These are phyloP conservation scores for Entoloma clypeatum DNA, from an alignment of 1,284 basidiomycete genomes.

Conservation along the genomic window DNA sequence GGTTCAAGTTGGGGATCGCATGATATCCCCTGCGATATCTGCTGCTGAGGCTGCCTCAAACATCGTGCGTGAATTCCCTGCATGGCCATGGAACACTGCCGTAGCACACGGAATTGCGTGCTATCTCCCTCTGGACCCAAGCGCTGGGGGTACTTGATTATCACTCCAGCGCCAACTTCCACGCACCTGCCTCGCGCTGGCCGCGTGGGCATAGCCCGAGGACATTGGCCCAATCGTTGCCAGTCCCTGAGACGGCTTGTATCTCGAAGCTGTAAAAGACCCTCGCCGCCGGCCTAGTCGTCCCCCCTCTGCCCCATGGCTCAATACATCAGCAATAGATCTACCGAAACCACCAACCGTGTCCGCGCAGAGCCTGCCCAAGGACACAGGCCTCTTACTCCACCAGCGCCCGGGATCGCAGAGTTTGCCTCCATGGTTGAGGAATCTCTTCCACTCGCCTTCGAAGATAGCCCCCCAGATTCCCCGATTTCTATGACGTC, in stretches of 20 bases:
- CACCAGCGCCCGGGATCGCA: constrained; percentile 25
- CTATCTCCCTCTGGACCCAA: no score
- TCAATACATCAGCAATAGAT: constrained; percentile 22
- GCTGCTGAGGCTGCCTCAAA: no score
- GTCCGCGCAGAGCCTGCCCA: constrained; percentile 5
- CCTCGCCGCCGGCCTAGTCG: constrained; percentile 32
- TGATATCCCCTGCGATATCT: no score
- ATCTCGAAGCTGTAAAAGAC: constrained; percentile 16
- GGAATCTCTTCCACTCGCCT: constrained; percentile 20
- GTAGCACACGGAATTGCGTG: no score
- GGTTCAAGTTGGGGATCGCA: no score
- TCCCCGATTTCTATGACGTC: constrained; percentile 23
- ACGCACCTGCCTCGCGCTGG: constrained; percentile 30
- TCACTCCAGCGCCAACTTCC: no score
- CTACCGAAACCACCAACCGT: constrained; percentile 12
- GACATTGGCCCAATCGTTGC: no score
- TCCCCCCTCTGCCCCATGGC: constrained; percentile 36
- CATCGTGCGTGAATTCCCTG: no score
- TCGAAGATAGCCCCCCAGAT: constrained; percentile 19
- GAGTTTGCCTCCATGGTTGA: constrained; percentile 26
- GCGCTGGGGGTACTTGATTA: no score
- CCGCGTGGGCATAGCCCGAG: constrained; percentile 38
- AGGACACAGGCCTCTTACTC: constrained; percentile 21
- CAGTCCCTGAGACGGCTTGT: constrained; percentile 22
- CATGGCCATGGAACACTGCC: no score